These are phyloP conservation scores for Sugiyamaella novakii DNA, from an alignment of 1,139 yeast species.

Conservation along the genomic window DNA sequence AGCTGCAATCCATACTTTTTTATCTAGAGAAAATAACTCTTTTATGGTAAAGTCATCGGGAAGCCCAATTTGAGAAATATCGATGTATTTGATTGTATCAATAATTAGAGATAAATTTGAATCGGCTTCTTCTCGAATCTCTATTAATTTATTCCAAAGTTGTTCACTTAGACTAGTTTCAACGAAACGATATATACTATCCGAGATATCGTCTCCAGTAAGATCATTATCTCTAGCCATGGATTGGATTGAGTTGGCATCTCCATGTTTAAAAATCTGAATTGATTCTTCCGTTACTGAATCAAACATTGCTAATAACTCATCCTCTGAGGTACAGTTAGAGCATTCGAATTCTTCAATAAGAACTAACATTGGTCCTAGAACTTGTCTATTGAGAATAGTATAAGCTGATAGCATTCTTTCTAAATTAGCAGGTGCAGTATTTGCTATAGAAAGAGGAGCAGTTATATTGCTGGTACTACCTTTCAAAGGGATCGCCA, in stretches of 20 bases:
- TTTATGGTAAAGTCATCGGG: constrained; percentile 48
- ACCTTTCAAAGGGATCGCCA: constrained; percentile 12
- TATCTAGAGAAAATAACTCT: constrained; percentile 45
- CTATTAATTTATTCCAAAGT: constrained; percentile 38
- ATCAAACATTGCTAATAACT: constrained; percentile 42
- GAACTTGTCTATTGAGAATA: constrained; percentile 34
- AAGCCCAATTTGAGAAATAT: constrained; percentile 72
- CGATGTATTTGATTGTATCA: constrained; percentile 56
- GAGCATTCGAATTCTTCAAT: constrained; percentile 45
- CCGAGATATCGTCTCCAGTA: constrained; percentile 52
- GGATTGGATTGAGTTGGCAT: constrained; percentile 36
- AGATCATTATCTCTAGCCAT: constrained; percentile 44
- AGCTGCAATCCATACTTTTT: constrained; percentile 56
- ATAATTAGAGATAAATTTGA: constrained; percentile 40
- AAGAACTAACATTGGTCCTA: constrained; percentile 39
- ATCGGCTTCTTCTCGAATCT: constrained; percentile 42
- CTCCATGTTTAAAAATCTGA: constrained; percentile 46
- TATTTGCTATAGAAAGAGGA: neutral
- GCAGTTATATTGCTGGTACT: neutral
- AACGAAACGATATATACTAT: constrained; percentile 65
- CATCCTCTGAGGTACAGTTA: constrained; percentile 39
- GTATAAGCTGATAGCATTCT: constrained; percentile 38
- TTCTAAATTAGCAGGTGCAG: constrained; percentile 26
- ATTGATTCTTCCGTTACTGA: constrained; percentile 46
- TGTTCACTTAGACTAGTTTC: constrained; percentile 64